A percentile compares a stretch with the other conserved stretches of the same genome.
phyloP scores from a whole-genome alignment of 192 early-diverging fungal species.

The Chytriomyces sp. region DNA sequence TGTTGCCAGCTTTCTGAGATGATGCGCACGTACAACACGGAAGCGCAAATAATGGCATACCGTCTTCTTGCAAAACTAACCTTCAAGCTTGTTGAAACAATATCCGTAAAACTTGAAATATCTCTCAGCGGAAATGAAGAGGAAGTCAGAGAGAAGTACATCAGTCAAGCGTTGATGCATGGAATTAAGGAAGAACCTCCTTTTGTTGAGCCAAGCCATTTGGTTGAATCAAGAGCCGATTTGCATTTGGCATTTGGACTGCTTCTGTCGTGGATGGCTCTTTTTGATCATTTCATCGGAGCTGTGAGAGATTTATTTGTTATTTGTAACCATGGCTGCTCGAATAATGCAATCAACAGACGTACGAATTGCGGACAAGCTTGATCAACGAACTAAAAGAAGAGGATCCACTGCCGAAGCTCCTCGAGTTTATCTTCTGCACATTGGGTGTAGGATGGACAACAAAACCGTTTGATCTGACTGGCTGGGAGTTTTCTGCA shows the following conservation, averaged over 20 bases:
- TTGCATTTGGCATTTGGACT: constrained; percentile 64
- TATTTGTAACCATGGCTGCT: too few species aligned
- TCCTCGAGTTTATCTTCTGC: constrained; percentile 69
- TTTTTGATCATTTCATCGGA: constrained; percentile 80
- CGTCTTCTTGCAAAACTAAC: constrained; percentile 42
- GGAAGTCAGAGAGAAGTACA: not conserved
- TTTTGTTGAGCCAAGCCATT: constrained; percentile 13
- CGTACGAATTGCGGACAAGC: constrained; percentile 62
- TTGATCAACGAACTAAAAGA: constrained; percentile 37
- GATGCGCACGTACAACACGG: constrained; percentile 39
- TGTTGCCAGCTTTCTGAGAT: constrained; percentile 38
- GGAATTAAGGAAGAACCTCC: constrained; percentile 28
- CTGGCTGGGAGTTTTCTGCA: constrained; percentile 69
- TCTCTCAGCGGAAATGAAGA: constrained; percentile 9
- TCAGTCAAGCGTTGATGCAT: constrained; percentile 1
- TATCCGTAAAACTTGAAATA: constrained; percentile 52
- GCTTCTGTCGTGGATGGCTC: constrained; percentile 72
- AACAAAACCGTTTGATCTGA: constrained; percentile 66
- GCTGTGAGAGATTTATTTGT: constrained; percentile 57
- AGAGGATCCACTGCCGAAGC: constrained; percentile 50
- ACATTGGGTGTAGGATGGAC: constrained; percentile 67
- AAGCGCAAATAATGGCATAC: constrained; percentile 43
- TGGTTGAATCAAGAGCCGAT: constrained; percentile 24
- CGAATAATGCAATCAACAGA: constrained; percentile 46
- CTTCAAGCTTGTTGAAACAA: constrained; percentile 36